phyloP scores from a whole-genome alignment of 352 stramenopile genomes.

The Phytophthora melonis region DNA sequence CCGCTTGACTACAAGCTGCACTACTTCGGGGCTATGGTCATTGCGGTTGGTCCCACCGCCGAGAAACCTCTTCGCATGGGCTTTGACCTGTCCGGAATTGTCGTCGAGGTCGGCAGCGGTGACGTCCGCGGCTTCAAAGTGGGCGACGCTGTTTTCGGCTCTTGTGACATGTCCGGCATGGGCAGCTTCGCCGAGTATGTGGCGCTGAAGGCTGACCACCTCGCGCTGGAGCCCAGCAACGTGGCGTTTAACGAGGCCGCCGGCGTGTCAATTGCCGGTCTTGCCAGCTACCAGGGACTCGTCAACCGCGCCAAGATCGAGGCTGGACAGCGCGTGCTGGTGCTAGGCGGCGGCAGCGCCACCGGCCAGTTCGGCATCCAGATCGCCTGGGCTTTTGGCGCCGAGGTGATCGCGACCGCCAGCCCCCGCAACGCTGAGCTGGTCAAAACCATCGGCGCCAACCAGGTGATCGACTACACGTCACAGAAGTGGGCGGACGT shows the following conservation, averaged over 20 bases:
- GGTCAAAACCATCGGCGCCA: slow-evolving; percentile 53
- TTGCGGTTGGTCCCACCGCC: slow-evolving; percentile 17
- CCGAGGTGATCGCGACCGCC: slow-evolving; percentile 57
- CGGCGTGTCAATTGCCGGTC: slow-evolving; percentile 29
- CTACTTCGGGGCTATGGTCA: slow-evolving; percentile 15
- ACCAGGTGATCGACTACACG: slow-evolving; percentile 74
- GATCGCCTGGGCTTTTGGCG: slow-evolving; percentile 56
- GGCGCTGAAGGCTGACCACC: slow-evolving; percentile 16
- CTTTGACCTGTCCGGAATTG: slow-evolving; percentile 45
- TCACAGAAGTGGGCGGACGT: slow-evolving; percentile 43
- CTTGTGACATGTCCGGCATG: slow-evolving; percentile 8
- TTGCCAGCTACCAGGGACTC: slow-evolving; percentile 51
- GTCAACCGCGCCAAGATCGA: slow-evolving; percentile 33
- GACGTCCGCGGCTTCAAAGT: slow-evolving; percentile 36
- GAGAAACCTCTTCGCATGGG: slow-evolving; percentile 49
- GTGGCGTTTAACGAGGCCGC: slow-evolving; percentile 43
- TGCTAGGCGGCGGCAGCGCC: slow-evolving; percentile 66
- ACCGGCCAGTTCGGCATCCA: slow-evolving; percentile 63
- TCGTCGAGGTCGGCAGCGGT: slow-evolving; percentile 21
- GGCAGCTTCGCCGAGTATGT: slow-evolving; percentile 40
- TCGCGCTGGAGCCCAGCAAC: slow-evolving; percentile 28
- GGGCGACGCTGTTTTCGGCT: slow-evolving; percentile 40
- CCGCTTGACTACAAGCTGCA: slow-evolving; percentile 46
- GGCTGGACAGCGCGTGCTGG: slow-evolving; percentile 44
- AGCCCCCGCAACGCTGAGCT: slow-evolving; percentile 41